Conservation (phyloP, 768 basidiomycete species). For the Rhodotorula sphaerocarpa region DNA sequence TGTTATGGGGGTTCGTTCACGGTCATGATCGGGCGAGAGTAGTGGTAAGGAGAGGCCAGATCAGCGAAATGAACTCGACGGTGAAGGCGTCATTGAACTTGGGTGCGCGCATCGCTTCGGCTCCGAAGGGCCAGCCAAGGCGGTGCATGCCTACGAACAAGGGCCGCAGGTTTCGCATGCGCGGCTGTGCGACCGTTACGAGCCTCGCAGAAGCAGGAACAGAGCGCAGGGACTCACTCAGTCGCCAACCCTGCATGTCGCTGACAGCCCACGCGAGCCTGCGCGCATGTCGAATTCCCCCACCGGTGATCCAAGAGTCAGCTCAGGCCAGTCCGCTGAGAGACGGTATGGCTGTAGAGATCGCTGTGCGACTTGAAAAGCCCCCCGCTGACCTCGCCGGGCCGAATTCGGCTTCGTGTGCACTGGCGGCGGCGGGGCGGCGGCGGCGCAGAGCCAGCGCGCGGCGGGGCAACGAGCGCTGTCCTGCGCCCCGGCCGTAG, state of each 20-base stretch:
- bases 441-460: background rate
- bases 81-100: background rate
- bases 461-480: no score
- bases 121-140: no score
- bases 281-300: background rate
- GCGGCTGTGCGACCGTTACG: no score
- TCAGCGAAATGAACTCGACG: no score
- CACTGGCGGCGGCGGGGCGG: background rate
- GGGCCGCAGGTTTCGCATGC: background rate
- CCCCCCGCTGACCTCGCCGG: no score
- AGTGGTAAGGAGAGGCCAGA: no score
- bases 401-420: background rate
- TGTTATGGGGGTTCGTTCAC: no score
- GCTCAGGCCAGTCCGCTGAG: no score
- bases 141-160: background rate
- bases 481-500: no score
- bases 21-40: background rate
- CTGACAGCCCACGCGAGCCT: slow-evolving; percentile 60
- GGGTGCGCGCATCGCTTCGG: background rate
- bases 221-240: slow-evolving; percentile 88
- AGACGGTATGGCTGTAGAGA: no score
- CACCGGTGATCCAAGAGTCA: background rate
- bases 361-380: no score
- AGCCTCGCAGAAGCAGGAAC: no score
- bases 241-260: slow-evolving; percentile 99